These are phyloP conservation scores for Podaxis rugospora DNA, from an alignment of 768 basidiomycete species.

Conservation along the genomic window DNA sequence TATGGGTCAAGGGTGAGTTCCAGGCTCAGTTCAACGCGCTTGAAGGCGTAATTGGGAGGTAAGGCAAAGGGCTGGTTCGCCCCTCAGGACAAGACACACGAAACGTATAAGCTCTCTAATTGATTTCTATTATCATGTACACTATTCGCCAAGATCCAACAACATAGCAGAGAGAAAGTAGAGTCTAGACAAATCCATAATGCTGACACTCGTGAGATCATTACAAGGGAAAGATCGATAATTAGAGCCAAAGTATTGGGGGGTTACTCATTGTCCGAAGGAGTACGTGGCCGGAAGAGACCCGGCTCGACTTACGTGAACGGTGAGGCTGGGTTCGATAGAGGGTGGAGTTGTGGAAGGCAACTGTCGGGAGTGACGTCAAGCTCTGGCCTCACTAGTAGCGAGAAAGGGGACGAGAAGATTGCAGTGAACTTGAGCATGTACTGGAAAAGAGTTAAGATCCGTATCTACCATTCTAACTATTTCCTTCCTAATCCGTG, in stretches of 20 bases:
- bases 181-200: not conserved
- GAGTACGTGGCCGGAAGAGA: conserved; percentile 61
- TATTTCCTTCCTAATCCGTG: too few relatives aligned
- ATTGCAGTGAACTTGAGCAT: too few relatives aligned
- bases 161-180: not conserved
- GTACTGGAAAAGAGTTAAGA: too few relatives aligned
- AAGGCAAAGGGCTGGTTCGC: not conserved
- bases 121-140: not conserved
- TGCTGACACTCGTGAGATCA: not conserved
- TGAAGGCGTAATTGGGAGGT: not conserved
- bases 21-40: too few relatives aligned
- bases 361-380: too few relatives aligned
- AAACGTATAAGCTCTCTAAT: not conserved
- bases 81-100: not conserved
- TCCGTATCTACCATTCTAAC: too few relatives aligned
- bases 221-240: not conserved
- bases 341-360: conserved; percentile 41
- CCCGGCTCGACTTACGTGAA: too few relatives aligned
- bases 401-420: too few relatives aligned
- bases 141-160: not conserved
- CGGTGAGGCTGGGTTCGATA: conserved; percentile 51
- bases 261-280: conserved; percentile 3
- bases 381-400: too few relatives aligned
- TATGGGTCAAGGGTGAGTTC: too few relatives aligned
- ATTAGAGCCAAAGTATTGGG: not conserved